These are phyloP conservation scores for Globisporangium radiosum DNA, from an alignment of 352 stramenopile species.

Conservation along the genomic window DNA sequence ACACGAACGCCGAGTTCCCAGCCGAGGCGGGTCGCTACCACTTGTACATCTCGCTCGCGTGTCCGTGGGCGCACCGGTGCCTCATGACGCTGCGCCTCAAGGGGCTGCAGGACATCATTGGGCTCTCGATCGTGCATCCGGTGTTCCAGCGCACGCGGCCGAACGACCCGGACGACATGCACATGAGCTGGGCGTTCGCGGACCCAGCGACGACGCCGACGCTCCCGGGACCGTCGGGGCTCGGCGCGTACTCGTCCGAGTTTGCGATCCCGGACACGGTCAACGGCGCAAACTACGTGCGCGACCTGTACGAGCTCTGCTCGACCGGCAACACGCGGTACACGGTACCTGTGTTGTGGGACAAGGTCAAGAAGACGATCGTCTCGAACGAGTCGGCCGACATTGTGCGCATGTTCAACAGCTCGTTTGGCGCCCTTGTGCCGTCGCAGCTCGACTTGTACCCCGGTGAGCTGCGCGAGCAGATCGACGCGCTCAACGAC, in stretches of 20 bases:
- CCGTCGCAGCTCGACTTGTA: slow-evolving; percentile 74
- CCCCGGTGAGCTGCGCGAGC: slow-evolving; percentile 53
- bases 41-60: slow-evolving; percentile 95
- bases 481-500: slow-evolving; percentile 89
- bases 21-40: slow-evolving; percentile 83
- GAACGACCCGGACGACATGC: slow-evolving; percentile 58
- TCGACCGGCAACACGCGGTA: slow-evolving; percentile 73
- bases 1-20: slow-evolving; percentile 54
- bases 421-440: slow-evolving; percentile 66
- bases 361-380: slow-evolving; percentile 88
- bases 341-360: slow-evolving; percentile 89
- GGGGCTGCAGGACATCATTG: slow-evolving; percentile 93
- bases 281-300: slow-evolving; percentile 58
- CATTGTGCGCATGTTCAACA: slow-evolving; percentile 92
- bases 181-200: slow-evolving; percentile 81
- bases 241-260: slow-evolving; percentile 64
- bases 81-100: slow-evolving; percentile 90
- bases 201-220: slow-evolving; percentile 55
- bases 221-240: slow-evolving; percentile 54
- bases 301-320: slow-evolving; percentile 78
- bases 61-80: slow-evolving; percentile 83
- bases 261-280: slow-evolving; percentile 54
- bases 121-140: slow-evolving; percentile 88
- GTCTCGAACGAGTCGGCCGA: slow-evolving; percentile 93
- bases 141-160: slow-evolving; percentile 75